Percentiles rank a stretch among this genome's conserved stretches.
These are phyloP conservation scores for Parsonsia alboflavescens DNA, from an alignment of 257 asterid genomes.

Conservation along the genomic window DNA sequence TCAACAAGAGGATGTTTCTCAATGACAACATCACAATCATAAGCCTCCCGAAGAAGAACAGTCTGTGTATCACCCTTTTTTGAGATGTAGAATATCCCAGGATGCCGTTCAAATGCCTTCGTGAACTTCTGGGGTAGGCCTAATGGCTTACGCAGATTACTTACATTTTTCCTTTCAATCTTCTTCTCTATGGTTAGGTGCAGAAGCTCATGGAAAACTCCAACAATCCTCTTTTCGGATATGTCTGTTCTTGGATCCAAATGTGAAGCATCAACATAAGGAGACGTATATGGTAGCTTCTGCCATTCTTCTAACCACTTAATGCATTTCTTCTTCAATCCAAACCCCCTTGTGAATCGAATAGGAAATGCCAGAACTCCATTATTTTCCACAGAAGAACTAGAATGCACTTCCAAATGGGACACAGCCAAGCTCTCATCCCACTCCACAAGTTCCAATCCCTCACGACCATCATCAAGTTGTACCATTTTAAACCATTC, in stretches of 20 bases:
- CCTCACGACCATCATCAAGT: slow-evolving; percentile 69
- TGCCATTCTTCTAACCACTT: slow-evolving; percentile 97
- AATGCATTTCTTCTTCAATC: slow-evolving; percentile 75
- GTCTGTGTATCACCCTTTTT: slow-evolving; percentile 70
- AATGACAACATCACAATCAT: slow-evolving; percentile 50
- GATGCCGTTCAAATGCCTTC: slow-evolving; percentile 85
- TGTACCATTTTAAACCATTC: slow-evolving; percentile 47
- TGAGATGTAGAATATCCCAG: slow-evolving; percentile 77
- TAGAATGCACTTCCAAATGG: slow-evolving; percentile 44
- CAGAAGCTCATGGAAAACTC: slow-evolving; percentile 87
- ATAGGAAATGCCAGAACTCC: slow-evolving; percentile 58
- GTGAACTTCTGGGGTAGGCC: slow-evolving; percentile 84
- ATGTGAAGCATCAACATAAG: slow-evolving; percentile 56
- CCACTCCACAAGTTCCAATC: slow-evolving; percentile 55
- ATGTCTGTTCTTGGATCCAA: slow-evolving; percentile 83
- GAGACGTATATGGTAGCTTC: slow-evolving; percentile 75
- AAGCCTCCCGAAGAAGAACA: slow-evolving; percentile 81
- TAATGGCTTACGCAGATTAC: slow-evolving; percentile 72
- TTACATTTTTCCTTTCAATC: slow-evolving; percentile 64
- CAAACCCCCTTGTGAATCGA: slow-evolving; percentile 80
- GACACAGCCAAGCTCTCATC: slow-evolving; percentile 58
- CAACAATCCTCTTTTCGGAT: slow-evolving; percentile 85
- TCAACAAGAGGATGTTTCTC: slow-evolving; percentile 69
- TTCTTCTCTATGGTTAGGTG: slow-evolving; percentile 59
- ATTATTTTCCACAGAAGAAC: slow-evolving; percentile 11